phyloP scores from a whole-genome alignment of 177 flowering plant genomes.

The Telopea speciosissima region DNA sequence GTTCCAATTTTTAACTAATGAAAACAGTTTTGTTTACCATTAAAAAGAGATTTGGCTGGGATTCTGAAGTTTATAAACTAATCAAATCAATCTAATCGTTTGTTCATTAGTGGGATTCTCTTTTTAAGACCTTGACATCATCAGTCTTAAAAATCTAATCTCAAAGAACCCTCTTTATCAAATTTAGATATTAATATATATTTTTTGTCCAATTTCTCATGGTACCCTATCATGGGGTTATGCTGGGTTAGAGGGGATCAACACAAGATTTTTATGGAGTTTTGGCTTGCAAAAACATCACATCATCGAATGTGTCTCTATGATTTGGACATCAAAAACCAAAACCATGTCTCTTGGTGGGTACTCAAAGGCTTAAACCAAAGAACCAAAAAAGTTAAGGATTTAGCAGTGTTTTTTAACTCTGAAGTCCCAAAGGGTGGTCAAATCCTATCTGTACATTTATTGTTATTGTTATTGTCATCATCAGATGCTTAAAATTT shows the following conservation, averaged over 20 bases:
- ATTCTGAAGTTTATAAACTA: neutral
- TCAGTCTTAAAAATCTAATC: no score
- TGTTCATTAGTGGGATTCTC: no score
- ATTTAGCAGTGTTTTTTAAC: neutral
- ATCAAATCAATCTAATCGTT: neutral
- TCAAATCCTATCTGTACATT: no score
- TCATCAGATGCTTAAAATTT: neutral
- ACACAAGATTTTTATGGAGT: neutral
- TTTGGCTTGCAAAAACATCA: neutral
- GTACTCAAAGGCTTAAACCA: neutral
- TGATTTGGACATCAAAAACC: constrained; percentile 1
- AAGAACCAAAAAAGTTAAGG: neutral
- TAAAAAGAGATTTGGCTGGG: neutral
- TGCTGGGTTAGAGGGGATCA: neutral
- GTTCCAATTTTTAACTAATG: neutral
- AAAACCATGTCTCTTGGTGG: no score
- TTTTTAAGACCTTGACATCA: no score
- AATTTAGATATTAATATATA: neutral
- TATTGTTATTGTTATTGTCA: no score
- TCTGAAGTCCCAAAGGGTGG: no score
- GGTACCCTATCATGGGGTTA: neutral
- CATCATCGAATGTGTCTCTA: neutral
- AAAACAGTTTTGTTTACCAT: neutral
- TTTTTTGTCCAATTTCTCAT: neutral
- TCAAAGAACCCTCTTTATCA: no score